Base-by-base conservation (phyloP, 1,284 basidiomycete genomes). In the Cerioporus squamosus region DNA sequence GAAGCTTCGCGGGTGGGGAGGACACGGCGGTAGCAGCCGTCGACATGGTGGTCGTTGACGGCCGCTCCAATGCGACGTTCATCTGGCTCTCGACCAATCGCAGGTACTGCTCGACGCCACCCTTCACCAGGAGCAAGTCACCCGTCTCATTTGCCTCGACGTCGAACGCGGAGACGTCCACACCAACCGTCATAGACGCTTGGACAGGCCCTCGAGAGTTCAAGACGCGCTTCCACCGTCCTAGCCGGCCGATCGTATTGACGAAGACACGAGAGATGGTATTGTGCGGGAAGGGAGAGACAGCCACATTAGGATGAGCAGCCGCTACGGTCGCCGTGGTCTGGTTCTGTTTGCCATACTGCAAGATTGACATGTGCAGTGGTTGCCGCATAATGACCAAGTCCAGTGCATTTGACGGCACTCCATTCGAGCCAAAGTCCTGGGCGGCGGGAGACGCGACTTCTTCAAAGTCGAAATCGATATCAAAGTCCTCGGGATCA, bases 171-270 rank as follows among this genome's bases (percentile, higher is more conserved):
- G 87, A 85, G 2, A 85, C 79, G 60, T 83, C 84, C 8, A 81
- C 78, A 57, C 79, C 81, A 10, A 77, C 74, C 1, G 74, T 77
- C 12, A 83, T 68, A 12, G 79, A 77, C 29, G 75, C 72, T 42
- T 74, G 69, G 31, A 74, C 63, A 20, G 74, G 70, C 18, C 70
- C 68, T 4, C 86, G 77, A 17, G 86, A 81, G 60, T 90, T 88
- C 45, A 93, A 70, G 14, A 90, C 90, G 2, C 91, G 83, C 64
- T 83, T 90, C 88, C 92, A 93, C n/a, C 89, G 78, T 8, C 93
- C 91, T 15, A 94, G 74, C 3, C 88, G 82, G 2, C 91, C 89
- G 49, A 93, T 88, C 1, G 92, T 93, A 73, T 88, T 91, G 44
- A 91, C 89, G 49, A 94, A 84, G 12, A 83, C 92, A 4, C 90